Conservation (phyloP, 805 yeast species). For the Kodamaea fukazawae region DNA sequence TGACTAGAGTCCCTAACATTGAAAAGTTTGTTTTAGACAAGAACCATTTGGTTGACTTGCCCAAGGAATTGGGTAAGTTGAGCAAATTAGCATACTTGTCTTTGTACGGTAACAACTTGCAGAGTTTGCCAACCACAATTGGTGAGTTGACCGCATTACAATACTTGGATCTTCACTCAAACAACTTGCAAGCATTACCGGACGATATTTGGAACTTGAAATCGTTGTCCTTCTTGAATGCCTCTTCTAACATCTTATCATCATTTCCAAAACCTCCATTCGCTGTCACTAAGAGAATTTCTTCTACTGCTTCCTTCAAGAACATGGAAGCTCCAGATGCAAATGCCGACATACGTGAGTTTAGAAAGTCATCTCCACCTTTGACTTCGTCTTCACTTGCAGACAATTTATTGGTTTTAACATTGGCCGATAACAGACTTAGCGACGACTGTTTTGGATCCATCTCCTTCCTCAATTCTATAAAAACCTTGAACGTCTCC, state of each 20-base stretch:
- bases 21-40: slow-evolving; percentile 75
- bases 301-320: slow-evolving; percentile 28
- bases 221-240: slow-evolving; percentile 58
- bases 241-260: slow-evolving; percentile 69
- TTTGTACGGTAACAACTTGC: slow-evolving; percentile 70
- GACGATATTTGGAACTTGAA: slow-evolving; percentile 62
- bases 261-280: slow-evolving; percentile 54
- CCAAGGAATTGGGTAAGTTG: slow-evolving; percentile 62
- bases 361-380: slow-evolving; percentile 5
- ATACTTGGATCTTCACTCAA: slow-evolving; percentile 76
- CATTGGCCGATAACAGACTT: slow-evolving; percentile 80
- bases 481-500: slow-evolving; percentile 68
- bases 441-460: slow-evolving; percentile 73
- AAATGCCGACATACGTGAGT: not conserved
- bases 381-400: slow-evolving; percentile 33
- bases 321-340: slow-evolving; percentile 5
- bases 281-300: slow-evolving; percentile 29
- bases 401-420: slow-evolving; percentile 53
- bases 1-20: slow-evolving; percentile 58
- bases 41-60: slow-evolving; percentile 77
- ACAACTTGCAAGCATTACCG: slow-evolving; percentile 71
- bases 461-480: slow-evolving; percentile 54
- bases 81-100: slow-evolving; percentile 63
- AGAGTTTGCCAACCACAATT: slow-evolving; percentile 63
- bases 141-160: slow-evolving; percentile 58